Conservation (phyloP, 192 early-diverging fungal genomes). For the Entrophospora sp. region DNA sequence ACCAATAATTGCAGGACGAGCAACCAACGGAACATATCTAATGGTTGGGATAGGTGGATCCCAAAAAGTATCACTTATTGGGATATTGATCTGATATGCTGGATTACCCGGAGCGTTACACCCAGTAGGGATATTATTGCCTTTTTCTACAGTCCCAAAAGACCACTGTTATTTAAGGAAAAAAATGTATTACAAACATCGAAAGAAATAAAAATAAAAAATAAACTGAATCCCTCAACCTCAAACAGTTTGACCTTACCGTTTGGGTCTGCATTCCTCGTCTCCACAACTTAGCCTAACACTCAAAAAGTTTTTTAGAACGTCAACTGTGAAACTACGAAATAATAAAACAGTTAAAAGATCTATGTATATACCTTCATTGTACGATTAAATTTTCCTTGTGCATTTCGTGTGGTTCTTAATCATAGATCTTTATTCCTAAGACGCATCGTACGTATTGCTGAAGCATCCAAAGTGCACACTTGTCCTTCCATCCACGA, state of each 20-base stretch:
- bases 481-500: not conserved
- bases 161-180: not conserved
- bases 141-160: conserved; percentile 2
- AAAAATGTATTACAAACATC: not conserved
- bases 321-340: not conserved
- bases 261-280: not conserved
- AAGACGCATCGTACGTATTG: not conserved
- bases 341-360: not conserved
- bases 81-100: not conserved
- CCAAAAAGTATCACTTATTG: not conserved
- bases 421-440: conserved; percentile 6
- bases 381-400: not conserved
- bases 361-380: conserved; percentile 1
- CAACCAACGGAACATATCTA: not conserved
- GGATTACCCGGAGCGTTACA: conserved; percentile 4
- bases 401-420: conserved; percentile 1
- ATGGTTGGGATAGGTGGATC: not conserved
- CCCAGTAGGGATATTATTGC: not conserved
- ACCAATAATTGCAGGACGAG: not conserved
- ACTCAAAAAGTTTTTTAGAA: conserved; percentile 3
- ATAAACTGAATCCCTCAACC: not conserved
- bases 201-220: not conserved
- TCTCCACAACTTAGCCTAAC: conserved; percentile 12
- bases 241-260: not conserved
- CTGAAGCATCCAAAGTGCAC: not conserved